Conservation (phyloP, 2,329 filamentous ascomycete genomes). For the Botryosphaeria agaves region DNA sequence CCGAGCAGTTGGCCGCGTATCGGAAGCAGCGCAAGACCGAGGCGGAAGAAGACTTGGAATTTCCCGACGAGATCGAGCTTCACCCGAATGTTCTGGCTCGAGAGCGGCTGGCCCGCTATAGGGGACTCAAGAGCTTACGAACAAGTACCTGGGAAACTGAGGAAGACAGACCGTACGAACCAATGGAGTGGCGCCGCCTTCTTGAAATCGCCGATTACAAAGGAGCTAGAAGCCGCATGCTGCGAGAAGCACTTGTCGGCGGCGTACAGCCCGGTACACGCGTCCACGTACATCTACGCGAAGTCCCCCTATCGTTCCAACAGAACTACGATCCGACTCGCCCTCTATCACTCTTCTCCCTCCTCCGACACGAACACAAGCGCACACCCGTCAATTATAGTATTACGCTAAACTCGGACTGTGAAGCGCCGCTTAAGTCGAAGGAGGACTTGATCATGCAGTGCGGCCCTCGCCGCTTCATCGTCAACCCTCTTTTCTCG, state of each 20-base stretch:
- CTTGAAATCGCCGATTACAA: conserved; percentile 84
- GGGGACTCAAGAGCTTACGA: conserved; percentile 80
- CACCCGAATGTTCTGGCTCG: conserved; percentile 72
- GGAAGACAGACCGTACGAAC: conserved; percentile 74
- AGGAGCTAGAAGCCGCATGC: conserved; percentile 56
- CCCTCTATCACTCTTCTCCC: conserved; percentile 64
- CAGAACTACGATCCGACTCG: conserved; percentile 33
- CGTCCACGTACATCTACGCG: conserved; percentile 59
- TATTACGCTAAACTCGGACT: conserved; percentile 67
- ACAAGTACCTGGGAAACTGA: conserved; percentile 78
- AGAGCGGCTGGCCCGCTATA: conserved; percentile 71
- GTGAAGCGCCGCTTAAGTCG: conserved; percentile 60
- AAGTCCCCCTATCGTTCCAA: conserved; percentile 37
- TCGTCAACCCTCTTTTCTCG: conserved; percentile 84
- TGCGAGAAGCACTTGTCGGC: conserved; percentile 74
- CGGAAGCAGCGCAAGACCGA: conserved; percentile 62
- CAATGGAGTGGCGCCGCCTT: conserved; percentile 74
- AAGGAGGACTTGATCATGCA: conserved; percentile 89
- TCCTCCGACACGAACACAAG: conserved; percentile 91
- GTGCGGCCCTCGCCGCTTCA: conserved; percentile 70
- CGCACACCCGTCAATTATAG: conserved; percentile 78
- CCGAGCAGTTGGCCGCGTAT: conserved; percentile 65
- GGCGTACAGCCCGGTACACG: conserved; percentile 72
- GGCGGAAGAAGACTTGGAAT: conserved; percentile 79
- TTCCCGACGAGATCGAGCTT: conserved; percentile 92